A percentile compares a stretch with the other conserved stretches of the same genome.
phyloP scores from a whole-genome alignment of 129 eudicot species.

The Escallonia herrerae region DNA sequence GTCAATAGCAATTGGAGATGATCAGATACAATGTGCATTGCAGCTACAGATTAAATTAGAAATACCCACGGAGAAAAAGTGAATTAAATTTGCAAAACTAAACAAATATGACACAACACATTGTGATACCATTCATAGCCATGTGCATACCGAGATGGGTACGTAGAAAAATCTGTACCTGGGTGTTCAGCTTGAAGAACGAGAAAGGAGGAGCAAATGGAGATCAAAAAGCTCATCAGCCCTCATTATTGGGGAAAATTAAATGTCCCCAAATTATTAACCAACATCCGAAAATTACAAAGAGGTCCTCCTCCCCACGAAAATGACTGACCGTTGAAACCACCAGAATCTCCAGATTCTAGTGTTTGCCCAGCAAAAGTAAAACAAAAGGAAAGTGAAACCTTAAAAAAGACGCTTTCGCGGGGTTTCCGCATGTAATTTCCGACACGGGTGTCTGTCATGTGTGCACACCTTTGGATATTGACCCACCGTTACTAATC shows the following conservation, averaged over 20 bases:
- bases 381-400: neutral
- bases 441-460: conserved; percentile 6
- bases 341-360: conserved; percentile 22
- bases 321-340: conserved; percentile 40
- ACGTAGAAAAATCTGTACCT: conserved; percentile 14
- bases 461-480: neutral
- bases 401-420: neutral
- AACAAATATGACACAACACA: neutral
- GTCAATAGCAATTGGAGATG: neutral
- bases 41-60: conserved; percentile 1
- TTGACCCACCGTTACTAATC: too few relatives aligned
- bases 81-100: neutral
- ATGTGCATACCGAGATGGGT: neutral
- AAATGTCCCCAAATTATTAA: conserved; percentile 8
- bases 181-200: conserved; percentile 25
- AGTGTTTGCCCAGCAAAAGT: conserved; percentile 1
- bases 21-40: neutral
- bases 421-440: neutral
- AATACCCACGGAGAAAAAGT: neutral
- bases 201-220: conserved; percentile 19
- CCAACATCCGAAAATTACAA: conserved; percentile 10
- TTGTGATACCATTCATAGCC: neutral
- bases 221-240: conserved; percentile 25
- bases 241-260: conserved; percentile 26
- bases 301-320: conserved; percentile 14